Evolutionary conservation across 2,329 filamentous ascomycete species (phyloP).

Genomic region (Aspergillus sp.): DNA sequence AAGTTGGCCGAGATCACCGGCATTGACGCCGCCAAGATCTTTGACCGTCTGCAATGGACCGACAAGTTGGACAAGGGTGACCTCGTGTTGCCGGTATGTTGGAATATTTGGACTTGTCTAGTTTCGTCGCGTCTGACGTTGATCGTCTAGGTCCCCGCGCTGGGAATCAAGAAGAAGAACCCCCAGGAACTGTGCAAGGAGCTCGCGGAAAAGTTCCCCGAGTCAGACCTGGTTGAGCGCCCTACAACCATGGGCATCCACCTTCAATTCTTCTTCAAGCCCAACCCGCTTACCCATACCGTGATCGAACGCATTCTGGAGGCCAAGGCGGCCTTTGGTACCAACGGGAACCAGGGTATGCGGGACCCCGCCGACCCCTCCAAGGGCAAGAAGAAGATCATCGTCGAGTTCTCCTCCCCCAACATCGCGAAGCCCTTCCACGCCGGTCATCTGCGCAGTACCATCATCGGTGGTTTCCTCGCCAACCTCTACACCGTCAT

Average conservation of each 20-base stretch:
- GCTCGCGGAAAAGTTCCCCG: conserved; percentile 57
- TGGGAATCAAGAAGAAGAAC: conserved; percentile 59
- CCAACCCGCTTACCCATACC: conserved; percentile 54
- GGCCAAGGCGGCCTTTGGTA: conserved; percentile 57
- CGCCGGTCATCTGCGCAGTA: conserved; percentile 64
- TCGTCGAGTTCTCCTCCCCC: conserved; percentile 66
- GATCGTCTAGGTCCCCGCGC: conserved; percentile 36
- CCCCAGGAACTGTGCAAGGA: conserved; percentile 57
- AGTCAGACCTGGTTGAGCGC: conserved; percentile 57
- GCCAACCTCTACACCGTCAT: conserved; percentile 60
- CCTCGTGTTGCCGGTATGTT: conserved; percentile 41
- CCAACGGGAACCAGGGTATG: conserved; percentile 58
- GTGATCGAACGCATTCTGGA: conserved; percentile 61
- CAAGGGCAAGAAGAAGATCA: conserved; percentile 58
- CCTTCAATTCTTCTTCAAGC: conserved; percentile 66
- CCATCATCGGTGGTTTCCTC: conserved; percentile 66
- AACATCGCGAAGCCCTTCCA: conserved; percentile 69
- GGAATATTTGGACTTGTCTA: not conserved
- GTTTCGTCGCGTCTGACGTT: conserved; percentile 7
- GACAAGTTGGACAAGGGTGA: conserved; percentile 49
- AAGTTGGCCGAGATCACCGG: conserved; percentile 37
- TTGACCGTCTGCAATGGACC: conserved; percentile 44
- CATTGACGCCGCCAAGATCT: conserved; percentile 41
- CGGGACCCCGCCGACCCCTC: conserved; percentile 57
- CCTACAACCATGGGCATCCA: conserved; percentile 59